Percentiles rank a stretch among this genome's conserved stretches.
Evolutionary conservation across 306 rosid species (phyloP).

Genomic region (Rubus parviflorus): DNA sequence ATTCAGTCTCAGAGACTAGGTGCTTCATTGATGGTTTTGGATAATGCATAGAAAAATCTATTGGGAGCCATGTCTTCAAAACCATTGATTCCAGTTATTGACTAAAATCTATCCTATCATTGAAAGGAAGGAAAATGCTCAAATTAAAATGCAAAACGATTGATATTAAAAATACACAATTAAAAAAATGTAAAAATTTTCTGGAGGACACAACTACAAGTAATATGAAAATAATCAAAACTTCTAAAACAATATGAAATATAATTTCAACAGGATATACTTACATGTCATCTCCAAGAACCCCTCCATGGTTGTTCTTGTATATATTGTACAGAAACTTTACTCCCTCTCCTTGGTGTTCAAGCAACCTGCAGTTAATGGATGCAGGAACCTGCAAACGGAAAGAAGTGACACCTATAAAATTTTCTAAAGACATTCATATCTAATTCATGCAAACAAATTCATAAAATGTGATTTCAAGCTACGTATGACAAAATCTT

Average conservation of each 20-base stretch:
- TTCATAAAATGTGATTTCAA: not conserved
- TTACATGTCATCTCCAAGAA: conserved; percentile 98
- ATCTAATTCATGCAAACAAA: not conserved
- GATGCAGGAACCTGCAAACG: conserved; percentile 82
- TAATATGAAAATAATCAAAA: not conserved
- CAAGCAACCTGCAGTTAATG: conserved; percentile 88
- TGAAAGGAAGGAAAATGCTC: conserved; percentile 3
- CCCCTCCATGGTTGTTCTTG: conserved; percentile 87
- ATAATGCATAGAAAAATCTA: not conserved
- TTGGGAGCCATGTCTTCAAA: not conserved
- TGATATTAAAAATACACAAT: not conserved
- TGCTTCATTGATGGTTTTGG: not conserved
- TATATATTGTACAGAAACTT: conserved; percentile 67
- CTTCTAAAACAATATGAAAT: not conserved
- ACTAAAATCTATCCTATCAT: not conserved
- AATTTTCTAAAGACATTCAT: not conserved
- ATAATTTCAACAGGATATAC: conserved; percentile 14
- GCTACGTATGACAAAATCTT: not conserved
- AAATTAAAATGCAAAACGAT: not conserved
- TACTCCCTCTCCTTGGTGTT: conserved; percentile 86
- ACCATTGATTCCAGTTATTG: not conserved
- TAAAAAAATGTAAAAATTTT: not conserved
- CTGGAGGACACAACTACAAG: conserved; percentile 7
- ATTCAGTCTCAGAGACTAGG: not conserved
- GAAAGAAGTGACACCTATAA: not conserved